These are phyloP conservation scores for Xerocomellus amylosporus DNA, from an alignment of 768 basidiomycete genomes.

Conservation along the genomic window DNA sequence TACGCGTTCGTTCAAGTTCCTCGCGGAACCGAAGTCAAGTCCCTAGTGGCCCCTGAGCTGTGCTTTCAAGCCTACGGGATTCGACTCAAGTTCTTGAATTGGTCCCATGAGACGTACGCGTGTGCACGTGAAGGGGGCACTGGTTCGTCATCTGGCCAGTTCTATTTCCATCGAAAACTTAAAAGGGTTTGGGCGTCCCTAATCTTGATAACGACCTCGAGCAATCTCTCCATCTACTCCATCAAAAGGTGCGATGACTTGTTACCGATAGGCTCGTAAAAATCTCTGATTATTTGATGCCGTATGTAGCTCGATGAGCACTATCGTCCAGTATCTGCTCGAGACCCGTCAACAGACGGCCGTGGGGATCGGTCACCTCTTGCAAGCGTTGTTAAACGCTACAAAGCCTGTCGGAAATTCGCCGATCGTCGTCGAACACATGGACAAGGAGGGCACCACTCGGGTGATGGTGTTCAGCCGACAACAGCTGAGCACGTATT, in stretches of 20 bases:
- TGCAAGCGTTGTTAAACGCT: constrained; percentile 47
- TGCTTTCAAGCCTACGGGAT: neutral
- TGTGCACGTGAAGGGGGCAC: neutral
- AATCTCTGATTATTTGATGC: neutral
- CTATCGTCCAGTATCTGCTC: constrained; percentile 6
- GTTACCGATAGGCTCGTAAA: too few relatives aligned
- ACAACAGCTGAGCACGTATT: neutral
- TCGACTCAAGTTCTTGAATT: neutral
- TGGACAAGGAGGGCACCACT: neutral
- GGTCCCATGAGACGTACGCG: neutral
- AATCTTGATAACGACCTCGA: constrained; percentile 41
- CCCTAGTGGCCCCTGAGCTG: too few relatives aligned
- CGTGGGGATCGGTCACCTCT: constrained; percentile 41
- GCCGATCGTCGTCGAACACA: constrained; percentile 5
- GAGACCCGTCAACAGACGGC: neutral
- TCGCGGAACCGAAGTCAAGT: too few relatives aligned
- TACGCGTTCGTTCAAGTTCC: constrained; percentile 37
- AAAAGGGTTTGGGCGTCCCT: neutral
- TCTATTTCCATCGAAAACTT: constrained; percentile 40
- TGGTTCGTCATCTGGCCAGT: neutral
- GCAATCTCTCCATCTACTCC: neutral
- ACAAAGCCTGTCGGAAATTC: neutral
- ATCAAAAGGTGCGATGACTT: too few relatives aligned
- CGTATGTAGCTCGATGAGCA: constrained; percentile 8
- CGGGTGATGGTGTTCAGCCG: constrained; percentile 11